Evolutionary conservation across 1,284 basidiomycete species (phyloP).

Genomic region (Cerrena zonata): DNA sequence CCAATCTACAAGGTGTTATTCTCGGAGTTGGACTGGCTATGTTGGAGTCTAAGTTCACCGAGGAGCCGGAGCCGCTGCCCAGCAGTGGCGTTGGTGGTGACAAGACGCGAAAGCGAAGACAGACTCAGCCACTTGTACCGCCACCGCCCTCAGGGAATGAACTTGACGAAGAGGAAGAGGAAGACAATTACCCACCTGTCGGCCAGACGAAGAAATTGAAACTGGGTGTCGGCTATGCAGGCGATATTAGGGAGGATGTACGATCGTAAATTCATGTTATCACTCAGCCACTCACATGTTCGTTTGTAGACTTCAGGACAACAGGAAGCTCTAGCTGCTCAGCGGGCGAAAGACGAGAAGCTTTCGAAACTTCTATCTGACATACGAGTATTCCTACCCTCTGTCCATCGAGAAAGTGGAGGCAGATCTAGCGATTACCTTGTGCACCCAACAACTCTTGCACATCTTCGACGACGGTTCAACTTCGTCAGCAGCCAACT

Average conservation of each 20-base stretch:
- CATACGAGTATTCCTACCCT: constrained; percentile 76
- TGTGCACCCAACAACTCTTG: constrained; percentile 81
- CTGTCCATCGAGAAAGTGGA: constrained; percentile 64
- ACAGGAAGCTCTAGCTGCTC: constrained; percentile 65
- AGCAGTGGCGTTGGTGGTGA: constrained; percentile 19
- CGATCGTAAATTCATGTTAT: constrained; percentile 26
- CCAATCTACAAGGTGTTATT: constrained; percentile 80
- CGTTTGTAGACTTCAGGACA: constrained; percentile 66
- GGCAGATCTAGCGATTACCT: constrained; percentile 79
- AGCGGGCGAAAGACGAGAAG: constrained; percentile 64
- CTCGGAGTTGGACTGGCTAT: constrained; percentile 79
- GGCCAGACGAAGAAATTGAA: constrained; percentile 57
- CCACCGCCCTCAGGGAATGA: constrained; percentile 19
- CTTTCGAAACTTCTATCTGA: constrained; percentile 62
- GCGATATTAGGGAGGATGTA: constrained; percentile 75
- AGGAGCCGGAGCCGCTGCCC: constrained; percentile 36
- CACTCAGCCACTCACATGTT: neutral
- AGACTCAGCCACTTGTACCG: constrained; percentile 22
- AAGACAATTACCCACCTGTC: constrained; percentile 39
- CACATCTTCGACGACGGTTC: constrained; percentile 83
- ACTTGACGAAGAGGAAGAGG: constrained; percentile 49
- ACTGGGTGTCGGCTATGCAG: constrained; percentile 81
- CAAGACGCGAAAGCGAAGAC: constrained; percentile 28
- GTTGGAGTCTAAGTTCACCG: constrained; percentile 64
- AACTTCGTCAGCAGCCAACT: constrained; percentile 80